phyloP scores from a whole-genome alignment of 305 asterid species.

The Rubia tinctorum region DNA sequence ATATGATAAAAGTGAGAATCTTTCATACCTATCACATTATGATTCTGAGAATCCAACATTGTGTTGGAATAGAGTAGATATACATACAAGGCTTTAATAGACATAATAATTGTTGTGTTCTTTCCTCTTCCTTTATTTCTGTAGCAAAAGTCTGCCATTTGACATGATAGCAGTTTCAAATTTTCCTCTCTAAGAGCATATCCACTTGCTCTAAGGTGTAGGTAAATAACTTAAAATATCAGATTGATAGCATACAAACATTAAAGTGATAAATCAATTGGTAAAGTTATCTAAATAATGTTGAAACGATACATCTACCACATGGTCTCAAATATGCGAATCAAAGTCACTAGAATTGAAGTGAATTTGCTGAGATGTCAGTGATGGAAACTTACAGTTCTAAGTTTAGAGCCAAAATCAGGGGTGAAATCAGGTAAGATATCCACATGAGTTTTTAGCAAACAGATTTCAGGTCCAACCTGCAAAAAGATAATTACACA shows the following conservation, averaged over 20 bases:
- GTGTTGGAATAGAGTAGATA: no score
- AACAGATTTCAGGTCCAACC: slow-evolving; percentile 98
- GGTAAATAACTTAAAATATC: neutral
- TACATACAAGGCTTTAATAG: neutral
- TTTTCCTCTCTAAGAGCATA: neutral
- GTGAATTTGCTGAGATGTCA: neutral
- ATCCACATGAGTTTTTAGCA: slow-evolving; percentile 97
- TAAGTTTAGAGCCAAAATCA: slow-evolving; percentile 89
- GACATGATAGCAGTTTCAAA: neutral
- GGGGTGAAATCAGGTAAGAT: slow-evolving; percentile 93
- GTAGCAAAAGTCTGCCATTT: neutral
- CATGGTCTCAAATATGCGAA: neutral
- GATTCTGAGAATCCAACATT: no score
- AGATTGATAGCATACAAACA: neutral
- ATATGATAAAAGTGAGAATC: no score
- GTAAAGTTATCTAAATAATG: neutral
- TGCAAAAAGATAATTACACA: slow-evolving; percentile 26
- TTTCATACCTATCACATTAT: no score
- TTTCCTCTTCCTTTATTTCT: neutral
- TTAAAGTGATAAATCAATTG: neutral
- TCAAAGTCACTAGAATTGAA: neutral
- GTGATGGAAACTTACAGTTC: slow-evolving; percentile 50
- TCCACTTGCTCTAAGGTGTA: neutral
- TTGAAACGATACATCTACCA: neutral
- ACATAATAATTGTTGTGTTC: no score